Evolutionary conservation across 1,139 yeast genomes (phyloP).

Genomic region (Candida glucosophila): DNA sequence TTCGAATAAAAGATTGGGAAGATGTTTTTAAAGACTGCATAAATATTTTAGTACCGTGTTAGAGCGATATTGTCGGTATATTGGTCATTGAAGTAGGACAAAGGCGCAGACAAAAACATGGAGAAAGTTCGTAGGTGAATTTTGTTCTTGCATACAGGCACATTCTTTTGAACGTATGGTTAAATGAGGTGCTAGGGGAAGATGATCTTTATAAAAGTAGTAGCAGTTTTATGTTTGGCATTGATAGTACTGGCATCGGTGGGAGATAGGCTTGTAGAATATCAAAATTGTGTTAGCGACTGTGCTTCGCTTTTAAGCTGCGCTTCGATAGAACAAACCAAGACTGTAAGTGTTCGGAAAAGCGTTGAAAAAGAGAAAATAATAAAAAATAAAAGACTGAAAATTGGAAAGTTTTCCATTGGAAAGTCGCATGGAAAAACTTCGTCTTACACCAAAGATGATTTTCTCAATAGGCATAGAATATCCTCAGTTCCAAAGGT

Average conservation of each 20-base stretch:
- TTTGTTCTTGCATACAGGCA: not conserved
- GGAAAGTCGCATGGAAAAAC: no score
- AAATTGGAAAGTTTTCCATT: no score
- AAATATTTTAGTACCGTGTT: no score
- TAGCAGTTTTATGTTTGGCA: conserved; percentile 1
- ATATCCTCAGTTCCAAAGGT: conserved; percentile 10
- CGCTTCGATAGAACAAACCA: no score
- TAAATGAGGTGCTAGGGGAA: no score
- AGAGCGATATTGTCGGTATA: no score
- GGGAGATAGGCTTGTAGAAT: conserved; percentile 25
- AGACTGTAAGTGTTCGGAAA: no score
- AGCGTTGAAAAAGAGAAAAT: no score
- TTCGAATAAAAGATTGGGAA: no score
- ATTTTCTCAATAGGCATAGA: conserved; percentile 4
- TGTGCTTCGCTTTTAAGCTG: conserved; percentile 8
- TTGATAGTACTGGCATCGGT: conserved; percentile 10
- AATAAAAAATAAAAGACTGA: no score
- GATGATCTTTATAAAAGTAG: conserved; percentile 1
- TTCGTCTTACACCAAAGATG: not conserved
- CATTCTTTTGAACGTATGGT: not conserved
- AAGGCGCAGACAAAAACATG: not conserved
- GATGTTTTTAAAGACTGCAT: no score
- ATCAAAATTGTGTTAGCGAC: conserved; percentile 12
- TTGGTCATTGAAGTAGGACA: not conserved
- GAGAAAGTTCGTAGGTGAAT: not conserved